These are phyloP conservation scores for Chlorella sorokiniana DNA, from an alignment of 139 green algal species.

Conservation along the genomic window DNA sequence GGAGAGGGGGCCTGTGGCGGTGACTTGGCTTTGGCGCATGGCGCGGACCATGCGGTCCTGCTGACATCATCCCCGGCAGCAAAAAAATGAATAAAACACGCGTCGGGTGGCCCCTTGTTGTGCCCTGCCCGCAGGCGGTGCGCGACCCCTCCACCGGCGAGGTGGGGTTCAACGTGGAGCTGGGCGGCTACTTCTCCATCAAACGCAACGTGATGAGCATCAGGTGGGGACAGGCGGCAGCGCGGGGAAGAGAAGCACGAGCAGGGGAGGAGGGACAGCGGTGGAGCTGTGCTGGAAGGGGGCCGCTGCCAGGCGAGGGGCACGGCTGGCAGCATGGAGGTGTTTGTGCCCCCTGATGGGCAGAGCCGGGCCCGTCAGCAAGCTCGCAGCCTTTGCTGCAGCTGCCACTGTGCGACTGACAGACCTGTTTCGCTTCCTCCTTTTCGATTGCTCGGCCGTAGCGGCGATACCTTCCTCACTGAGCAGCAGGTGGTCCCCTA, in stretches of 20 bases:
- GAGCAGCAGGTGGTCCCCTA: constrained; percentile 78
- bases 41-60: too few species aligned
- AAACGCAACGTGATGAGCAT: constrained; percentile 93
- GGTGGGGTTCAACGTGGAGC: constrained; percentile 84
- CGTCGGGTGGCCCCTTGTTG: not conserved
- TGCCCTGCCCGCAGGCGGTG: constrained; percentile 55
- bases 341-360: too few species aligned
- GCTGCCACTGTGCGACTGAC: not conserved
- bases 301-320: too few species aligned
- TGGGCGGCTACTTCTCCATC: constrained; percentile 95
- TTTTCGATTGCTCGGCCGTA: not conserved
- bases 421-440: not conserved
- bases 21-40: too few species aligned
- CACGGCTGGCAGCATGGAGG: too few species aligned
- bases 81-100: too few species aligned
- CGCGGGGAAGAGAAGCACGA: not conserved
- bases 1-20: too few species aligned
- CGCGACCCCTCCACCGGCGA: constrained; percentile 66
- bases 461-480: constrained; percentile 82
- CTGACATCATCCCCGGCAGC: too few species aligned
- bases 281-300: too few species aligned
- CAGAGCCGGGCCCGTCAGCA: too few species aligned
- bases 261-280: too few species aligned
- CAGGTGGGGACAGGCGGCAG: not conserved
- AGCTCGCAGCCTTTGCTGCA: not conserved